These are phyloP conservation scores for Thelephora ganbajun DNA, from an alignment of 768 basidiomycete species.

Conservation along the genomic window DNA sequence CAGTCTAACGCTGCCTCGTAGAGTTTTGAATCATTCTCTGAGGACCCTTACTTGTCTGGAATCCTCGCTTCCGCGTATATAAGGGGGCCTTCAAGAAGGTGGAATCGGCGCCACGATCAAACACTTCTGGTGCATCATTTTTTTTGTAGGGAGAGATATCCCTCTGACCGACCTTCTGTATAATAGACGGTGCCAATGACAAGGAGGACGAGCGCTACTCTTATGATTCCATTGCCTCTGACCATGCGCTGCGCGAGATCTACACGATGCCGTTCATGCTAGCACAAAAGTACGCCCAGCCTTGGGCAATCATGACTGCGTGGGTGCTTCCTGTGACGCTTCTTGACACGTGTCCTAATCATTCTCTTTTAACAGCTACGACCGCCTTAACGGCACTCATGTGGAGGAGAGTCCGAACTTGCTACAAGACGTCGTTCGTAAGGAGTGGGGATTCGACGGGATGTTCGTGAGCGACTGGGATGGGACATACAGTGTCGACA, in stretches of 20 bases:
- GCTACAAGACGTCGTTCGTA: constrained; percentile 45
- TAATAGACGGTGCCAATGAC: constrained; percentile 48
- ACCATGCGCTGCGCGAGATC: constrained; percentile 41
- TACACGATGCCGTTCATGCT: constrained; percentile 54
- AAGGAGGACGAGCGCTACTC: constrained; percentile 66
- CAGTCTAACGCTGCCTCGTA: constrained; percentile 11
- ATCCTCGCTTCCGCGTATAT: constrained; percentile 57
- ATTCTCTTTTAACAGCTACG: constrained; percentile 29
- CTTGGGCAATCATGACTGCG: constrained; percentile 50
- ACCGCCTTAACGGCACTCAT: constrained; percentile 67
- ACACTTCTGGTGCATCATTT: constrained; percentile 52
- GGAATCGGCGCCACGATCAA: constrained; percentile 71
- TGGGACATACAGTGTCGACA: constrained; percentile 54
- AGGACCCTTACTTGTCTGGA: constrained; percentile 66
- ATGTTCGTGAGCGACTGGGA: constrained; percentile 79
- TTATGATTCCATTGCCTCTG: constrained; percentile 36
- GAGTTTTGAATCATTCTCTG: constrained; percentile 71
- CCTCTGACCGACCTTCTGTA: background rate
- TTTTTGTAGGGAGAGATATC: background rate
- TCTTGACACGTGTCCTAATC: constrained; percentile 1
- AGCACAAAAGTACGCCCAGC: constrained; percentile 32
- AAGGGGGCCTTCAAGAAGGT: constrained; percentile 61
- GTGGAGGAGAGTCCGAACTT: constrained; percentile 50
- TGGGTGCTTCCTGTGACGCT: constrained; percentile 20
- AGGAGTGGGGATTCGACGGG: constrained; percentile 66